Conservation (phyloP, 1,139 yeast species). For the Pichia sp. region DNA sequence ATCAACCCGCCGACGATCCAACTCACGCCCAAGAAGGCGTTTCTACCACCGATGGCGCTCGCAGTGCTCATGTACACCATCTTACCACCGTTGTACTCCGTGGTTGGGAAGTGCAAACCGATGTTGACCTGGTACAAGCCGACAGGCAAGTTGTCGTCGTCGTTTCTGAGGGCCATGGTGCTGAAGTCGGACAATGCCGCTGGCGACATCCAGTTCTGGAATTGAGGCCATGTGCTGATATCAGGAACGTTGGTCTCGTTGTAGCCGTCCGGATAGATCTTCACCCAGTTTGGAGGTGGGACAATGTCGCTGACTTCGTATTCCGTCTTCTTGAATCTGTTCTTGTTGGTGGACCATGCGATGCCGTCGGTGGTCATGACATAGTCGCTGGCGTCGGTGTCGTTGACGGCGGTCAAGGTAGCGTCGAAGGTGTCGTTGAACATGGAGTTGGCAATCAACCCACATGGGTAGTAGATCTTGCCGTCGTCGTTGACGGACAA, state of each 20-base stretch:
- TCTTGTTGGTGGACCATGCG: constrained; percentile 82
- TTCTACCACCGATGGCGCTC: constrained; percentile 89
- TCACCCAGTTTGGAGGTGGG: constrained; percentile 96
- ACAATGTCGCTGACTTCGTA: constrained; percentile 72
- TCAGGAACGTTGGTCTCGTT: constrained; percentile 84
- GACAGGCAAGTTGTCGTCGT: constrained; percentile 51
- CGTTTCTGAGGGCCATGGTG: constrained; percentile 80
- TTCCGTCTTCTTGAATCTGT: constrained; percentile 75
- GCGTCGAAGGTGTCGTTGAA: constrained; percentile 79
- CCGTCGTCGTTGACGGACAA: constrained; percentile 53
- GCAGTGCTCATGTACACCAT: constrained; percentile 77
- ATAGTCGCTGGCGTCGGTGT: constrained; percentile 46
- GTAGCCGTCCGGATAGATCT: constrained; percentile 85
- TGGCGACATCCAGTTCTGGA: constrained; percentile 98
- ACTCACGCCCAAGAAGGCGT: constrained; percentile 80
- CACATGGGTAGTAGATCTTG: constrained; percentile 82
- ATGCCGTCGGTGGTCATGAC: constrained; percentile 67
- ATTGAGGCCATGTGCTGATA: constrained; percentile 69
- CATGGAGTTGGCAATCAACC: constrained; percentile 88
- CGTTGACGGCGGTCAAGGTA: constrained; percentile 49
- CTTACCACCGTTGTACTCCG: constrained; percentile 79
- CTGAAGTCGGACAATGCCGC: constrained; percentile 87
- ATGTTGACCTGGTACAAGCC: constrained; percentile 75
- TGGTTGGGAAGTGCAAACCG: constrained; percentile 88
- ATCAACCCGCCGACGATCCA: constrained; percentile 95